A percentile compares a stretch with the other conserved stretches of the same genome.
phyloP scores from a whole-genome alignment of 192 early-diverging fungal species.

The Entomortierella beljakovae region DNA sequence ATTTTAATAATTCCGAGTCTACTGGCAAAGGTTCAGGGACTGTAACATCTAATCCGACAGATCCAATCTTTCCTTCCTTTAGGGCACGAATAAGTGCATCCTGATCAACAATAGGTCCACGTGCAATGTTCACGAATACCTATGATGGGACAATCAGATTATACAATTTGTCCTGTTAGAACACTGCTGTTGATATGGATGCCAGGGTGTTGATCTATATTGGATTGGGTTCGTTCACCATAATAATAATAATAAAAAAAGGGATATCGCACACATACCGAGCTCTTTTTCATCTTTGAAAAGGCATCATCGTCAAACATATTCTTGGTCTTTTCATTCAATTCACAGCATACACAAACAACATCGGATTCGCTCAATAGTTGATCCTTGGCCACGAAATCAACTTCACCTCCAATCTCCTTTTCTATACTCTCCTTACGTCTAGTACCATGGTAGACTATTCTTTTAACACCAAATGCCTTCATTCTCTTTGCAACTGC shows the following conservation, averaged over 20 bases:
- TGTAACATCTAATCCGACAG: conserved; percentile 88
- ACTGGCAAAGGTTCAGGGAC: conserved; percentile 84
- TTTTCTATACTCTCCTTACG: conserved; percentile 60
- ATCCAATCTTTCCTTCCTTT: conserved; percentile 64
- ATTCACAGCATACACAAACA: conserved; percentile 78
- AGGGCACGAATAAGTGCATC: conserved; percentile 75
- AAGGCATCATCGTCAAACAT: conserved; percentile 78
- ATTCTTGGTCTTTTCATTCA: conserved; percentile 75
- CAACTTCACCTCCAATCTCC: conserved; percentile 60
- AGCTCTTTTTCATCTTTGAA: conserved; percentile 71
- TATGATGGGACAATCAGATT: conserved; percentile 13
- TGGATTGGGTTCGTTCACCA: too few species aligned
- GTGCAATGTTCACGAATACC: conserved; percentile 84
- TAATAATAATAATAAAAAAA: not conserved
- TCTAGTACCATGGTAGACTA: conserved; percentile 72
- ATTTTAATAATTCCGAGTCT: conserved; percentile 68
- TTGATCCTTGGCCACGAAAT: conserved; percentile 58
- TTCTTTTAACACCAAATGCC: conserved; percentile 75
- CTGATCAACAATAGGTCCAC: conserved; percentile 86
- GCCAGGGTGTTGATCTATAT: too few species aligned
- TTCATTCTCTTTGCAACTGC: conserved; percentile 78
- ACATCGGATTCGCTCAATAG: conserved; percentile 77
- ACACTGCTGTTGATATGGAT: conserved; percentile 55
- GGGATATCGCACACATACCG: not conserved
- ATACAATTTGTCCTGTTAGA: not conserved